These are phyloP conservation scores for Protomyces lactucae-debilis DNA, from an alignment of 1,139 yeast species.

Conservation along the genomic window DNA sequence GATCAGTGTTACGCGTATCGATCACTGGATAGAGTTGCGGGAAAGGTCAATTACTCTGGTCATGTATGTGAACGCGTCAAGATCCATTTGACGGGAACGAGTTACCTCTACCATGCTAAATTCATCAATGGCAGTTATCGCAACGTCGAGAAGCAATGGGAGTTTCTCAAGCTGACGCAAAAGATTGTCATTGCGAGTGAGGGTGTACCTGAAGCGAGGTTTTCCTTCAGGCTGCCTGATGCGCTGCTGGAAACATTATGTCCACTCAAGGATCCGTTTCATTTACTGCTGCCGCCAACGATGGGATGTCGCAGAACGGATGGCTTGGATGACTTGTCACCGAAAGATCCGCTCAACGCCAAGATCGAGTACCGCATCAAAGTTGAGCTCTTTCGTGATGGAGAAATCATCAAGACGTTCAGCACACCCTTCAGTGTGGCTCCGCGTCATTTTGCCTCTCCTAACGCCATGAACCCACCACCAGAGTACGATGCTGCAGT, in stretches of 20 bases:
- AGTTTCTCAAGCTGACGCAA: slow-evolving; percentile 14
- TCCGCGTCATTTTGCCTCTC: slow-evolving; percentile 21
- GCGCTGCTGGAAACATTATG: slow-evolving; percentile 20
- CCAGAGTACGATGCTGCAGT: slow-evolving; percentile 18
- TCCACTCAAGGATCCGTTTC: slow-evolving; percentile 11
- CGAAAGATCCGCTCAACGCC: slow-evolving; percentile 23
- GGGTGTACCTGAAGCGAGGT: not conserved
- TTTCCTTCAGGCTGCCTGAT: slow-evolving; percentile 14
- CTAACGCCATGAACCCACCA: slow-evolving; percentile 23
- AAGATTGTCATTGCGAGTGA: not conserved
- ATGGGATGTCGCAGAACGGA: slow-evolving; percentile 14
- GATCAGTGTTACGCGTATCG: slow-evolving; percentile 21
- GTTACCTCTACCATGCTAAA: slow-evolving; percentile 4
- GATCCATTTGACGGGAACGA: slow-evolving; percentile 16
- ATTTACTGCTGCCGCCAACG: slow-evolving; percentile 21
- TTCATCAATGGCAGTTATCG: slow-evolving; percentile 22
- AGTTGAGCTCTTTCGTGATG: slow-evolving; percentile 5
- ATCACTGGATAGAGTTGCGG: slow-evolving; percentile 20
- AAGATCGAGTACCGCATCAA: slow-evolving; percentile 17
- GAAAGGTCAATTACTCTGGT: slow-evolving; percentile 2
- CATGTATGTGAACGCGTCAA: slow-evolving; percentile 8
- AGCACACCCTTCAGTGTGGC: slow-evolving; percentile 17
- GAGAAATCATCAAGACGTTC: slow-evolving; percentile 1
- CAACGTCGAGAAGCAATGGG: slow-evolving; percentile 21
- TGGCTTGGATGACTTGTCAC: slow-evolving; percentile 20